A percentile compares a stretch with the other conserved stretches of the same genome.
Conservation (phyloP, 306 rosid genomes). For the Cicer judaicum region DNA sequence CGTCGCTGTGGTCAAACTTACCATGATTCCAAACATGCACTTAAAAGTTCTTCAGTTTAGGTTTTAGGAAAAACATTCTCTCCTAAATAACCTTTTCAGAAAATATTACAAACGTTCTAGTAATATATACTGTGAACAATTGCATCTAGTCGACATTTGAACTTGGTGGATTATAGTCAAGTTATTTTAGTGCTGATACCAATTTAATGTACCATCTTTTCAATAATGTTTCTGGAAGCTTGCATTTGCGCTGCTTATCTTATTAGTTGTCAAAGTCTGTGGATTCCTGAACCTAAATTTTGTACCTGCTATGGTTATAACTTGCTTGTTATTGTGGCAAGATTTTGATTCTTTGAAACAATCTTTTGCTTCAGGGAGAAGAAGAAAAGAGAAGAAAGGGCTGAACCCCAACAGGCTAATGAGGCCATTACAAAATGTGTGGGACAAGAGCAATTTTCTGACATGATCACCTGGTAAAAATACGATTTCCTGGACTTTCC, state of each 20-base stretch:
- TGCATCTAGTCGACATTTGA: neutral
- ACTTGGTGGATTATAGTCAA: neutral
- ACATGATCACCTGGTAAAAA: slow-evolving; percentile 31
- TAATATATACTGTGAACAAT: neutral
- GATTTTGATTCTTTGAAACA: slow-evolving; percentile 36
- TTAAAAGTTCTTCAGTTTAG: slow-evolving; percentile 1
- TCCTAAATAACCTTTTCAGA: neutral
- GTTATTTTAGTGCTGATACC: neutral
- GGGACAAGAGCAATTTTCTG: slow-evolving; percentile 60
- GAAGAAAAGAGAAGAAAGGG: slow-evolving; percentile 89
- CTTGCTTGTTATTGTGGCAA: slow-evolving; percentile 21
- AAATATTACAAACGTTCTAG: neutral
- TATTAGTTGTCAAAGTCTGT: slow-evolving; percentile 6
- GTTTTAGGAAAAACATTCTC: neutral
- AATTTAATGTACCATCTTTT: neutral
- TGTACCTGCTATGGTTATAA: slow-evolving; percentile 18
- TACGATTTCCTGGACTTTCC: slow-evolving; percentile 37
- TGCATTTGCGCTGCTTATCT: slow-evolving; percentile 9
- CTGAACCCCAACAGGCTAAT: slow-evolving; percentile 70
- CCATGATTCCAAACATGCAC: no score
- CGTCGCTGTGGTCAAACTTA: no score
- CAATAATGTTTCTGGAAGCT: neutral
- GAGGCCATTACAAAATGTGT: slow-evolving; percentile 78
- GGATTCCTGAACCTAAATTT: slow-evolving; percentile 25
- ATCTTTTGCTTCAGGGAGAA: slow-evolving; percentile 79